These are phyloP conservation scores for Schwanniomyces polymorphus DNA, from an alignment of 805 yeast genomes.

Conservation along the genomic window DNA sequence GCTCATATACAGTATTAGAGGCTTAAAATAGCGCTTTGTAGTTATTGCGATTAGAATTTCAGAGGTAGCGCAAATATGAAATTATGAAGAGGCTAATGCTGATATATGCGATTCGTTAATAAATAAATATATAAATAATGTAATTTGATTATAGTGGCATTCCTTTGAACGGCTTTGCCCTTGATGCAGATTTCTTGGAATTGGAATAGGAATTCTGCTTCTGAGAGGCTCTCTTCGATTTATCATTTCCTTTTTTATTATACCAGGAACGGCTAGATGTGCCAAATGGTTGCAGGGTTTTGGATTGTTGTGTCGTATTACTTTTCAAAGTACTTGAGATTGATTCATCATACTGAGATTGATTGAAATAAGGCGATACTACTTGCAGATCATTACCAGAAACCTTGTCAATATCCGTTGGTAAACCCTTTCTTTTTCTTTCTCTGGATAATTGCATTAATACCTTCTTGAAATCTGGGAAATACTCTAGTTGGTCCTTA, in stretches of 20 bases:
- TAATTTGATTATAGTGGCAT: slow-evolving; percentile 1
- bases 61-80: no score
- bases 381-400: background rate
- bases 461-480: slow-evolving; percentile 37
- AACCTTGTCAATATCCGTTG: background rate
- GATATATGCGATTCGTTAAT: background rate
- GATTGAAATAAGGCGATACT: slow-evolving; percentile 3
- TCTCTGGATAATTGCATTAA: slow-evolving; percentile 32
- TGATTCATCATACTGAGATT: slow-evolving; percentile 1
- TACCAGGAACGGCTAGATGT: background rate
- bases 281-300: background rate
- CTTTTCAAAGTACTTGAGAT: slow-evolving; percentile 2
- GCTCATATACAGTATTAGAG: no score
- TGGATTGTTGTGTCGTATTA: background rate
- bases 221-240: background rate
- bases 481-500: slow-evolving; percentile 29
- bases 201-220: background rate
- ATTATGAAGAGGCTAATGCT: no score
- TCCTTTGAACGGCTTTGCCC: background rate
- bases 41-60: no score
- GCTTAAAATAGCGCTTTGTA: no score
- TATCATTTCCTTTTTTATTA: background rate
- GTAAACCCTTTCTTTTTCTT: slow-evolving; percentile 18
- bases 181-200: background rate
- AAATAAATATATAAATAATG: background rate